Evolutionary conservation across 1,139 yeast genomes (phyloP), one percentile per base, ranked within the genome.

Genomic region (Pichia sp.): DNA sequence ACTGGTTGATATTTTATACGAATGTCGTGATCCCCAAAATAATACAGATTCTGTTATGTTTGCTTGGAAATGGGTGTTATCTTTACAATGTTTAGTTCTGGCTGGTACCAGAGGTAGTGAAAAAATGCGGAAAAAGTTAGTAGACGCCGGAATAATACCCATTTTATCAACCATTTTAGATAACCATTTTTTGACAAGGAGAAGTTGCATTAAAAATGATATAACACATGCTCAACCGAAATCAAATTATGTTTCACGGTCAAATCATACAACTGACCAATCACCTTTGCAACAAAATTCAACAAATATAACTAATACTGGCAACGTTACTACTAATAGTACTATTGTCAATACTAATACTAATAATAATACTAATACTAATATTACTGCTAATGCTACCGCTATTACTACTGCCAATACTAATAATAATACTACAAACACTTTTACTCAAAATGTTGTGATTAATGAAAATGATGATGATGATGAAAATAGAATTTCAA

Each of bases 21-120:
- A 84, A 54, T 88, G 96, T 56, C 77, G 74, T 51, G 64, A 75
- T 23, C 71, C 72, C 40, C 66, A 65, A 45, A 61, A 65, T 37
- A 78, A 72, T 44, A 65, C 65, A 49, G 74, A 57, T 26, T 47
- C 48, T 34, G 53, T 60, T 24, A 46, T 56, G 11, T 50, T 80
- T 15, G 91, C 95, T 0, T 89, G 96, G 96, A 91, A 89, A 64
- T 91, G 98, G 98, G 86, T 95, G 6, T 66, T 91, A 46, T 87
- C 96, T 0, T 80, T 91, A 57, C 97, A 91, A 63, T 88, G 96
- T 57, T 66, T 91, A 46, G 95, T 89, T 1, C 72, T 88, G 47
- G 77, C 91, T 22, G 96, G 96, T 14, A 89, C 96, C 1, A 71
- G 97, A 52, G 98, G 98, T 24, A 79, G 94, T 1, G 96, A 89